A percentile compares a stretch with the other conserved stretches of the same genome.
phyloP scores from a whole-genome alignment of 352 stramenopile genomes.

The Phytophthora chlamydospora region DNA sequence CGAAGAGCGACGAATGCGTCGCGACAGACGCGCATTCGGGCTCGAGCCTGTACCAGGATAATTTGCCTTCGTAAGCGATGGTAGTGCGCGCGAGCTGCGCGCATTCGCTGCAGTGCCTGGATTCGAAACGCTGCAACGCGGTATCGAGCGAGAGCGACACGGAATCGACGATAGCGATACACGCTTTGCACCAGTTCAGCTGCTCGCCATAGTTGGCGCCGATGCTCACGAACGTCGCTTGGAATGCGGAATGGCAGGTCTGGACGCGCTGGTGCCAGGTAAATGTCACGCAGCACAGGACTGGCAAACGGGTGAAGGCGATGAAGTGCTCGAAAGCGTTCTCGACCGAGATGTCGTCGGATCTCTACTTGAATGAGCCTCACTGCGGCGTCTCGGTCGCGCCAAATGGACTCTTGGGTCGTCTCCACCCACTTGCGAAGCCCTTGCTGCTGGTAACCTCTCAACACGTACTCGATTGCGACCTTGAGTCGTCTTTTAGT shows the following conservation, averaged over 20 bases:
- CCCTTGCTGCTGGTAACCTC: slow-evolving; percentile 67
- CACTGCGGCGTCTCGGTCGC: slow-evolving; percentile 52
- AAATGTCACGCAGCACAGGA: slow-evolving; percentile 59
- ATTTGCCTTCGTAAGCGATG: slow-evolving; percentile 39
- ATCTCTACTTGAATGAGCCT: slow-evolving; percentile 62
- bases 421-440: slow-evolving; percentile 60
- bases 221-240: slow-evolving; percentile 54
- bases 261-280: slow-evolving; percentile 44
- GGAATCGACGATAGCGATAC: slow-evolving; percentile 64
- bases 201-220: slow-evolving; percentile 64
- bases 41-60: slow-evolving; percentile 58
- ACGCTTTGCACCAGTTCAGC: slow-evolving; percentile 60
- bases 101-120: slow-evolving; percentile 65
- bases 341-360: slow-evolving; percentile 44
- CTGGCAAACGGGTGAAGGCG: slow-evolving; percentile 48
- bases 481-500: slow-evolving; percentile 63
- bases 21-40: slow-evolving; percentile 56
- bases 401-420: slow-evolving; percentile 67
- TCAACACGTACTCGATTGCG: slow-evolving; percentile 73
- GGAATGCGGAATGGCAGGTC: slow-evolving; percentile 56
- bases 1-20: slow-evolving; percentile 52
- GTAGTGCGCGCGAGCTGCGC: slow-evolving; percentile 45
- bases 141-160: slow-evolving; percentile 53
- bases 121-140: slow-evolving; percentile 62
- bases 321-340: slow-evolving; percentile 52